These are phyloP conservation scores for Amoebophrya sp. DNA, from an alignment of 169 alveolate genomes.

Conservation along the genomic window DNA sequence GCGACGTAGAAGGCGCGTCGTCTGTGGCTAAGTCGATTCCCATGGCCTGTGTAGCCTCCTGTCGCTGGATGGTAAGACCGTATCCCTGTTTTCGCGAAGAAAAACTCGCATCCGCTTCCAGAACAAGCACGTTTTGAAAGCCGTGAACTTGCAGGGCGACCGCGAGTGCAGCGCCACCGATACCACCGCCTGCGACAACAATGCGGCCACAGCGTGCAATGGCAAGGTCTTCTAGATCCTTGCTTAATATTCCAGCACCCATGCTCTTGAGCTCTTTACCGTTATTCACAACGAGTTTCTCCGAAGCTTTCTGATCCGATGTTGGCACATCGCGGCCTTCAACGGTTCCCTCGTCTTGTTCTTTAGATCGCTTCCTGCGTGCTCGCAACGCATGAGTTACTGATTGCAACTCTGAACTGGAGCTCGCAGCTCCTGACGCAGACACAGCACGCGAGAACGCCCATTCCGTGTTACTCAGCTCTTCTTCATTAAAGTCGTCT, in stretches of 20 bases:
- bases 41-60: not conserved
- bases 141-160: not conserved
- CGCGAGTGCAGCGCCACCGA: not conserved
- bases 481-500: not conserved
- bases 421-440: too few relatives aligned
- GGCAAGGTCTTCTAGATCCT: too few relatives aligned
- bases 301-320: too few relatives aligned
- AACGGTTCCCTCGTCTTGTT: too few relatives aligned
- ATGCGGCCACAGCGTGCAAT: too few relatives aligned
- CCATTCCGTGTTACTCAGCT: not conserved
- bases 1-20: not conserved
- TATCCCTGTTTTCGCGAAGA: not conserved
- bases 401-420: too few relatives aligned
- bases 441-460: not conserved
- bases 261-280: too few relatives aligned
- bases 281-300: too few relatives aligned
- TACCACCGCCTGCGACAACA: not conserved
- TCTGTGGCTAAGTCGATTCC: not conserved
- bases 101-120: not conserved
- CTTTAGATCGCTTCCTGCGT: too few relatives aligned
- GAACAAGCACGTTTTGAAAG: not conserved
- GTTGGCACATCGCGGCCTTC: too few relatives aligned
- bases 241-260: too few relatives aligned
- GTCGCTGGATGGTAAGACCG: not conserved
- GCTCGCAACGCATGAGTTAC: too few relatives aligned